Conservation (phyloP, 495 filamentous ascomycete genomes). For the Aspergillus sclerotioniger region DNA sequence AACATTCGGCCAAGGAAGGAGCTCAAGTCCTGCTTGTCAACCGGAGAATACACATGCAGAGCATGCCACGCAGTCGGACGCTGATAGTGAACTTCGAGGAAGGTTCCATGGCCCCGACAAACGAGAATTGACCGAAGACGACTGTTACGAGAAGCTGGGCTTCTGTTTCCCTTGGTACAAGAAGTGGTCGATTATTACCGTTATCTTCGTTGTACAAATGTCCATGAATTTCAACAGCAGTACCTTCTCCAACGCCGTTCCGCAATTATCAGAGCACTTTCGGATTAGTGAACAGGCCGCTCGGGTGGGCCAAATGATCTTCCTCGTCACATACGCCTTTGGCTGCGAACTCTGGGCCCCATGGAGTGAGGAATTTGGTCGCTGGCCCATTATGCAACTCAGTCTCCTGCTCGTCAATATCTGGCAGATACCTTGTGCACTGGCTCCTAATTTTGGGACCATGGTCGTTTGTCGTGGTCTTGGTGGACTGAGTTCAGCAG, state of each 20-base stretch:
- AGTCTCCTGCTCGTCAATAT: constrained; percentile 71
- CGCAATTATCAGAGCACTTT: constrained; percentile 60
- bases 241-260: constrained; percentile 66
- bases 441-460: constrained; percentile 67
- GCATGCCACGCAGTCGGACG: constrained; percentile 21
- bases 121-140: constrained; percentile 60
- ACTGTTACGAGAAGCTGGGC: constrained; percentile 63
- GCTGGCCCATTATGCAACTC: constrained; percentile 69
- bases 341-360: constrained; percentile 83
- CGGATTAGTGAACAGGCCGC: constrained; percentile 62
- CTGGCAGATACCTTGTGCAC: constrained; percentile 68
- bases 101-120: constrained; percentile 36
- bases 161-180: constrained; percentile 63
- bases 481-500: constrained; percentile 70
- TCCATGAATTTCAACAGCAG: constrained; percentile 87
- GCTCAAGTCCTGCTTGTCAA: constrained; percentile 14
- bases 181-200: constrained; percentile 72
- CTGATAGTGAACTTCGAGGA: constrained; percentile 14
- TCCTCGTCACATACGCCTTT: constrained; percentile 72
- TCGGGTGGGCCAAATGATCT: constrained; percentile 65
- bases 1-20: too few relatives aligned
- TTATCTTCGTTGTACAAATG: constrained; percentile 74
- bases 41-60: constrained; percentile 21
- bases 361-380: constrained; percentile 77
- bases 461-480: constrained; percentile 65